phyloP scores from a whole-genome alignment of 495 filamentous ascomycete genomes.

The Penicillium lagena region DNA sequence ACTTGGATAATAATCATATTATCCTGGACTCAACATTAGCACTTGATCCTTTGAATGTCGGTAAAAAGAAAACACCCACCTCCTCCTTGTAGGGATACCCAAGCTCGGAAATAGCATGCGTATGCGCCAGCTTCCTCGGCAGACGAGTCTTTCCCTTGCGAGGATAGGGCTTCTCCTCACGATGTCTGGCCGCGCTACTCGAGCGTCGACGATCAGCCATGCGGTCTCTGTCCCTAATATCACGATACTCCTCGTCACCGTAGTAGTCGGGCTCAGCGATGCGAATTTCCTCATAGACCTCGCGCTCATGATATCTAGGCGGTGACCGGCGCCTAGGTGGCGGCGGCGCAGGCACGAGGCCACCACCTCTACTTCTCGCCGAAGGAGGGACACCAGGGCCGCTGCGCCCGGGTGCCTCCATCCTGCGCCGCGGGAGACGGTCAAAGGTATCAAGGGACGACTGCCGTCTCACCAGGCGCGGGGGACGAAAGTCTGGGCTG shows the following conservation, averaged over 20 bases:
- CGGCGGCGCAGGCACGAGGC: slow-evolving; percentile 9
- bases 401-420: slow-evolving; percentile 33
- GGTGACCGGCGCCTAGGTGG: slow-evolving; percentile 31
- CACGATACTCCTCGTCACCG: slow-evolving; percentile 61
- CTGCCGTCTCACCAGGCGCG: slow-evolving; percentile 57
- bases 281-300: slow-evolving; percentile 58
- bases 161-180: slow-evolving; percentile 51
- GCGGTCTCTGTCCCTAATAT: slow-evolving; percentile 47
- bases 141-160: slow-evolving; percentile 86
- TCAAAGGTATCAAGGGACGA: slow-evolving; percentile 70
- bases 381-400: too few relatives aligned
- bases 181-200: slow-evolving; percentile 32
- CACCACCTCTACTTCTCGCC: too few relatives aligned
- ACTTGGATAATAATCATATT: slow-evolving; percentile 70
- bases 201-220: slow-evolving; percentile 38
- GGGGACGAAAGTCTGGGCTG: slow-evolving; percentile 40
- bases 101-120: slow-evolving; percentile 70
- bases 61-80: slow-evolving; percentile 34
- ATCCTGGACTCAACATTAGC: slow-evolving; percentile 40
- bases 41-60: too few relatives aligned
- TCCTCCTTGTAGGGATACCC: slow-evolving; percentile 86
- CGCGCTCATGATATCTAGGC: slow-evolving; percentile 39
- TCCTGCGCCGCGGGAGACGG: slow-evolving; percentile 51
- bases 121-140: slow-evolving; percentile 67
- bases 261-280: slow-evolving; percentile 61